Evolutionary conservation across 805 yeast genomes (phyloP).

Genomic region (Saccharomycopsis sp.): DNA sequence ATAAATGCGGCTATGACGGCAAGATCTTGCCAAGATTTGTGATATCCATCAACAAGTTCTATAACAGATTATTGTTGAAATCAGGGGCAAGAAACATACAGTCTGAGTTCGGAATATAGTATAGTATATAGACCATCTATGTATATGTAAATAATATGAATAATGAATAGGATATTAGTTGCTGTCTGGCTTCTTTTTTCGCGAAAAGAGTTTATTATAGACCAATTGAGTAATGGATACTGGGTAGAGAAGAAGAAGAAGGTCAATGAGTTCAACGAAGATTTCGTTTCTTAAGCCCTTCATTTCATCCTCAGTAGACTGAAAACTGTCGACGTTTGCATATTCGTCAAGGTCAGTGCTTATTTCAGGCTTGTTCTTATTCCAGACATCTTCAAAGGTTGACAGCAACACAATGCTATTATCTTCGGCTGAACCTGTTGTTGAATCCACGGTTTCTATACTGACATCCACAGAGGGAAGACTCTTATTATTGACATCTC

Average conservation of each 20-base stretch:
- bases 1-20: conserved; percentile 17
- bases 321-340: conserved; percentile 5
- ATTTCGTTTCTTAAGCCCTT: conserved; percentile 13
- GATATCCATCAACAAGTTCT: conserved; percentile 7
- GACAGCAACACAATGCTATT: background rate
- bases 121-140: background rate
- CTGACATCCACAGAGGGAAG: background rate
- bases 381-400: conserved; percentile 1
- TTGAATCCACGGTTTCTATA: background rate
- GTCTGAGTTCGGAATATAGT: conserved; percentile 7
- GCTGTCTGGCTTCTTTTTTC: background rate
- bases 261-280: conserved; percentile 16
- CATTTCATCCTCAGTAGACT: conserved; percentile 15
- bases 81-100: conserved; percentile 19
- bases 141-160: background rate
- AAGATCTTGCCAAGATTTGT: conserved; percentile 19
- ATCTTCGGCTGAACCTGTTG: background rate
- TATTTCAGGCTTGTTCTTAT: background rate
- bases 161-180: background rate
- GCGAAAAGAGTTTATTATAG: conserved; percentile 9
- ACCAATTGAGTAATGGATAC: conserved; percentile 12
- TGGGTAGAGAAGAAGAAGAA: conserved; percentile 16
- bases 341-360: conserved; percentile 1
- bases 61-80: conserved; percentile 11
- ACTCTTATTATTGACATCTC: background rate